Base-by-base conservation (phyloP, 352 stramenopile genomes). In the Pythium aristosporum region DNA sequence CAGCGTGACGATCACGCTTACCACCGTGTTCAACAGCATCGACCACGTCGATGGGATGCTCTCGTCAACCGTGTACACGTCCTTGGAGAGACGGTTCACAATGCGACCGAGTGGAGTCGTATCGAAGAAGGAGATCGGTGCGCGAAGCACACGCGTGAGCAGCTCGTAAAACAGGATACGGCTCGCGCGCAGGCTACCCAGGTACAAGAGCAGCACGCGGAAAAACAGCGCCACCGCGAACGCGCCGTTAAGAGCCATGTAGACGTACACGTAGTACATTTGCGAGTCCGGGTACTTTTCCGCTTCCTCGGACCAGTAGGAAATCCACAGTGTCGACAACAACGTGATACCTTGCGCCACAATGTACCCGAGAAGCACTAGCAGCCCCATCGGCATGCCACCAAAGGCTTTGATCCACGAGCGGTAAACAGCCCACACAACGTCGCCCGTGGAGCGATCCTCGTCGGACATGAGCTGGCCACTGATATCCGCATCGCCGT, bases 241-340 rank as follows among this genome's bases (percentile, higher is more conserved):
- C 20, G 67, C 61, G 18, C 73, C 61, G 71, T 91, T 83, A 61
- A 97, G 80, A n/a, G 75, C 76, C 64, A 92, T 80, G 68, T 94
- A 97, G 42, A 96, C 74, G 54, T 85, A 85, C 37, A 96, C 69
- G 53, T 89, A 96, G 67, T 79, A 94, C 75, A 89, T 82, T 55
- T 89, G 69, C 43, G 80, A 90, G 48, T 83, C 58, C 30, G 71
- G 58, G 53, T 82, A 72, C 37, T 83, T 68, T 28, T 74, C 49
- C 1, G 79, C 57, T 65, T 97, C 63, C 54, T 94, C 79, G n/a
- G 92, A 93, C 92, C 95, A 99, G 63, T 97, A 92, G 20, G 92
- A 98, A n/a, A 99, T 83, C 92, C 92, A 99, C 28, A 91, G 41
- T 7, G 82, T 91, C 49, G 80, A 76, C 30, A 83, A n/a, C 16